These are phyloP conservation scores for Cystobasidiaceae sp. DNA, from an alignment of 1,284 basidiomycete species.

Conservation along the genomic window DNA sequence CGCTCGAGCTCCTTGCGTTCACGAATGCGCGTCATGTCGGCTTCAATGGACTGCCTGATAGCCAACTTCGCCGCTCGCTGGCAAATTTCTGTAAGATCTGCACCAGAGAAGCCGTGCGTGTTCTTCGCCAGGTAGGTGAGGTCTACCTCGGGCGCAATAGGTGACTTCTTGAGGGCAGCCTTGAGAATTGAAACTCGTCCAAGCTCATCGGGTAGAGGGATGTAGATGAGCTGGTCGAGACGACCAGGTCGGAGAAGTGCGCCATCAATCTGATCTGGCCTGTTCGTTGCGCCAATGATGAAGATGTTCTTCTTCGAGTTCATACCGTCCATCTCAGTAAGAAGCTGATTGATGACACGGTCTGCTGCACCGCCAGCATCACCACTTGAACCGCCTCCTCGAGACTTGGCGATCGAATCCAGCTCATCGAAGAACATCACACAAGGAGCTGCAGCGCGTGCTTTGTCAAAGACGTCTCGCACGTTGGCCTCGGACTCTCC, in stretches of 20 bases:
- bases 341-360: conserved; percentile 46
- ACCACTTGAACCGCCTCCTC: conserved; percentile 68
- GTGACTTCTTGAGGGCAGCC: conserved; percentile 88
- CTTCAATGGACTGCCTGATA: conserved; percentile 89
- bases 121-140: conserved; percentile 82
- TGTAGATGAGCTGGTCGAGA: conserved; percentile 63
- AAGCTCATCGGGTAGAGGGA: conserved; percentile 72
- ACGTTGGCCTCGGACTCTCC: conserved; percentile 99
- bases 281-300: conserved; percentile 89
- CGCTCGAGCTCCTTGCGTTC: conserved; percentile 80
- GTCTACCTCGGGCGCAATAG: conserved; percentile 78
- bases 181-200: conserved; percentile 87
- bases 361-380: conserved; percentile 94
- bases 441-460: conserved; percentile 95
- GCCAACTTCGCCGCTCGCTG: conserved; percentile 96
- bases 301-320: conserved; percentile 88
- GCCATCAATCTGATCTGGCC: conserved; percentile 97
- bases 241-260: conserved; percentile 96
- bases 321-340: conserved; percentile 99
- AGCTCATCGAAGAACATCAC: conserved; percentile 99
- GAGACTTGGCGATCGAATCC: conserved; percentile 95
- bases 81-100: conserved; percentile 97
- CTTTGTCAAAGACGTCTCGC: conserved; percentile 99
- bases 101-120: conserved; percentile 98
- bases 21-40: conserved; percentile 73